phyloP scores from a whole-genome alignment of 305 asterid genomes.

The Fraxinus dipetala region DNA sequence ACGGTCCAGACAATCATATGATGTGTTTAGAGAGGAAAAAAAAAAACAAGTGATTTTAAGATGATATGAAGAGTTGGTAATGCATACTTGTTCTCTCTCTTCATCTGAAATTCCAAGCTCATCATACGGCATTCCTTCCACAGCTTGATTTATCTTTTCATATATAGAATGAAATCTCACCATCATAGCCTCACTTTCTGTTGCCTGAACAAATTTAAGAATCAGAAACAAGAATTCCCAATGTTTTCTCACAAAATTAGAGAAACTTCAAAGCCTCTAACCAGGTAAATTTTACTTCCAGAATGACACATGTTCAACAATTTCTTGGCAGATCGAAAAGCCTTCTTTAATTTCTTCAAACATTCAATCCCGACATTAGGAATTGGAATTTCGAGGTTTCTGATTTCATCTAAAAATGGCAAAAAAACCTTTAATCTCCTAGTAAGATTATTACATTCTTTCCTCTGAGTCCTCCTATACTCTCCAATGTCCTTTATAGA shows the following conservation, averaged over 20 bases:
- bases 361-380: slow-evolving; percentile 42
- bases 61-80: background rate
- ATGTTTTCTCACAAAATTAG: background rate
- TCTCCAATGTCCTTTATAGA: slow-evolving; percentile 51
- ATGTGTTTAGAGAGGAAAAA: background rate
- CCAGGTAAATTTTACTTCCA: slow-evolving; percentile 88
- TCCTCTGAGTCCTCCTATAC: slow-evolving; percentile 60
- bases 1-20: background rate
- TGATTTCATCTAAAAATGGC: slow-evolving; percentile 62
- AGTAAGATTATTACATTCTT: slow-evolving; percentile 56
- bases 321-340: slow-evolving; percentile 63
- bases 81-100: slow-evolving; percentile 63
- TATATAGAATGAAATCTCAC: slow-evolving; percentile 56
- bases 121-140: slow-evolving; percentile 72
- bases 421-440: slow-evolving; percentile 51
- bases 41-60: background rate
- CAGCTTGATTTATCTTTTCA: slow-evolving; percentile 53
- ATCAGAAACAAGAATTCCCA: background rate
- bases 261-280: slow-evolving; percentile 6
- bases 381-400: slow-evolving; percentile 30
- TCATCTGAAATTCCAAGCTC: slow-evolving; percentile 75
- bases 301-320: slow-evolving; percentile 60
- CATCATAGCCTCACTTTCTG: slow-evolving; percentile 73
- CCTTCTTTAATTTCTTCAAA: slow-evolving; percentile 52
- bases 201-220: slow-evolving; percentile 41